A percentile compares a stretch with the other conserved stretches of the same genome.
Conservation (phyloP, 208 protist species). For the Acanthamoeba rhysodes region DNA sequence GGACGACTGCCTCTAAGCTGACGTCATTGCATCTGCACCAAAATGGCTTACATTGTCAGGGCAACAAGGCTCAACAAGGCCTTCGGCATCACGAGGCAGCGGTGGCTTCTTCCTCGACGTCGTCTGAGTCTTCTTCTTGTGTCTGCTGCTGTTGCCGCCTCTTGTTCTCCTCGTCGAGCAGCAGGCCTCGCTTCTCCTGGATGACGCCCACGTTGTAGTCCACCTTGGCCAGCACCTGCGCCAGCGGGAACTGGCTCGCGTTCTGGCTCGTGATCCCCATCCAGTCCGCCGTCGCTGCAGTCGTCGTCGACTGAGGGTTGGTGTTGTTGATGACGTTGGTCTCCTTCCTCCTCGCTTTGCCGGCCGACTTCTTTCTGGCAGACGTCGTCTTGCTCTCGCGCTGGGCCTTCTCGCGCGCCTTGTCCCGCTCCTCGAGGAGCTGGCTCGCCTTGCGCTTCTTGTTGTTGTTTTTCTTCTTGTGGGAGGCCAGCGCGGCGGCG, state of each 20-base stretch:
- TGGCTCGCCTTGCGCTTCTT: slow-evolving; percentile 62
- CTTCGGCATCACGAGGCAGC: too few species aligned
- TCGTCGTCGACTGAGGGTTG: background rate
- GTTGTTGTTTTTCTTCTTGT: background rate
- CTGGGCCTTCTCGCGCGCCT: background rate
- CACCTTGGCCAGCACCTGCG: slow-evolving; percentile 1
- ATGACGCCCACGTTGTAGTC: slow-evolving; percentile 48
- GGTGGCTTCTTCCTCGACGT: too few species aligned
- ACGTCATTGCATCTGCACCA: too few species aligned
- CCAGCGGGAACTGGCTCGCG: slow-evolving; percentile 27
- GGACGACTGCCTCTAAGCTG: too few species aligned
- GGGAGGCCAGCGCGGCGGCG: too few species aligned
- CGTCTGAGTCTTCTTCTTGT: background rate
- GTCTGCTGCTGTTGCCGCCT: background rate
- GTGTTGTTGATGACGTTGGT: background rate
- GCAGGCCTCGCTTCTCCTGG: slow-evolving; percentile 13
- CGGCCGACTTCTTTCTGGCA: background rate
- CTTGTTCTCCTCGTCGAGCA: slow-evolving; percentile 43
- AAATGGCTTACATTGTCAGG: too few species aligned
- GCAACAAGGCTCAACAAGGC: too few species aligned
- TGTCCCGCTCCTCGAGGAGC: slow-evolving; percentile 7
- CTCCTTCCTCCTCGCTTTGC: background rate
- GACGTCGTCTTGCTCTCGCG: background rate
- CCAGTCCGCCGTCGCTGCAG: background rate
- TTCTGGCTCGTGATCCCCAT: slow-evolving; percentile 24